These are phyloP conservation scores for Aristolochia fimbriata DNA, from an alignment of 164 flowering plant genomes.

Conservation along the genomic window DNA sequence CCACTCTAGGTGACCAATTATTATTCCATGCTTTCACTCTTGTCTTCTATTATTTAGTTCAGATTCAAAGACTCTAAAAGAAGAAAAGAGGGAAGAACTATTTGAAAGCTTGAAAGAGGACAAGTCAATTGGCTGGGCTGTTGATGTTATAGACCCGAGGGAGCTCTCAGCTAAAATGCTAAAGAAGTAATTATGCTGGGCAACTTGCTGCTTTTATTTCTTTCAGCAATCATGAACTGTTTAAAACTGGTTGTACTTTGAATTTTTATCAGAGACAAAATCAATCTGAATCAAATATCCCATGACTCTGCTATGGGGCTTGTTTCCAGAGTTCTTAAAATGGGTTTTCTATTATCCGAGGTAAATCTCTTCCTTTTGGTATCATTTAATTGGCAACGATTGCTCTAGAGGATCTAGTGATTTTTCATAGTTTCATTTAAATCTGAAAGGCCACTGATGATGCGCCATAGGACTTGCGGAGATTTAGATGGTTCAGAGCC, in stretches of 20 bases:
- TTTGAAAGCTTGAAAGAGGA: constrained; percentile 66
- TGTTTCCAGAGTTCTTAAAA: constrained; percentile 42
- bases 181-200: constrained; percentile 37
- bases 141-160: constrained; percentile 85
- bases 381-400: background rate
- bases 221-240: background rate
- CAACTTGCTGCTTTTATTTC: background rate
- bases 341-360: constrained; percentile 87
- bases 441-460: too few relatives aligned
- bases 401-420: background rate
- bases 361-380: constrained; percentile 17
- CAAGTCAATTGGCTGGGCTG: constrained; percentile 83
- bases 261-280: constrained; percentile 47
- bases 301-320: constrained; percentile 93
- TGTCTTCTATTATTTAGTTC: constrained; percentile 5
- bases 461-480: too few relatives aligned
- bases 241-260: background rate
- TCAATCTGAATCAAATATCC: constrained; percentile 85
- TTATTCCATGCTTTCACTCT: background rate
- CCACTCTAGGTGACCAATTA: background rate
- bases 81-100: constrained; percentile 88
- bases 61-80: constrained; percentile 95
- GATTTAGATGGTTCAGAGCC: too few relatives aligned
- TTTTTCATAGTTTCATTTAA: background rate
- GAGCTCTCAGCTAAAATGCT: constrained; percentile 95